phyloP scores from a whole-genome alignment of 148 eudicot species.

The Diospyros lotus region DNA sequence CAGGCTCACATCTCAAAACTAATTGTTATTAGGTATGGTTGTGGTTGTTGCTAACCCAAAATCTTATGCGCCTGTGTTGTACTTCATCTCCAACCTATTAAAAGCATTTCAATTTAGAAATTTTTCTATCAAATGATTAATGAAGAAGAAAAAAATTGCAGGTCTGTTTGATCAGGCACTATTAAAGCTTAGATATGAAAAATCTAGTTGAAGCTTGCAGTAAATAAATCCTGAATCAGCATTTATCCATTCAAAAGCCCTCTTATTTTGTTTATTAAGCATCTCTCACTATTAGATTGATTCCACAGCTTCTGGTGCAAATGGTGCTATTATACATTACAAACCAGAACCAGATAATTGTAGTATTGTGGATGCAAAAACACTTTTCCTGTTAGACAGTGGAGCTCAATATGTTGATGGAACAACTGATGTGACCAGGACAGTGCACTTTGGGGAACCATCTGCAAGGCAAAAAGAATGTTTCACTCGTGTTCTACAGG shows the following conservation, averaged over 20 bases:
- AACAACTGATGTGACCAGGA: slow-evolving; percentile 95
- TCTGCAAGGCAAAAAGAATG: slow-evolving; percentile 82
- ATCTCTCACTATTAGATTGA: slow-evolving; percentile 6
- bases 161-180: background rate
- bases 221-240: background rate
- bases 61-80: no score
- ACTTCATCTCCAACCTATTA: no score
- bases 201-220: background rate
- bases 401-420: slow-evolving; percentile 99
- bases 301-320: slow-evolving; percentile 77
- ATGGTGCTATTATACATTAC: slow-evolving; percentile 98
- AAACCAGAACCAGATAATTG: slow-evolving; percentile 81
- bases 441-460: slow-evolving; percentile 95
- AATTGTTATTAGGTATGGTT: no score
- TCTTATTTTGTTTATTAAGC: background rate
- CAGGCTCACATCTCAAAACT: no score
- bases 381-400: slow-evolving; percentile 84
- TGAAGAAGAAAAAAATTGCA: background rate
- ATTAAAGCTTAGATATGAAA: background rate
- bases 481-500: slow-evolving; percentile 95
- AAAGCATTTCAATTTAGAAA: no score
- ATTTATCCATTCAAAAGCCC: background rate
- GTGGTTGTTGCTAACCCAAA: no score
- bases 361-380: slow-evolving; percentile 59
- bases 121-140: no score